phyloP scores from a whole-genome alignment of 352 stramenopile genomes.

The Pythium volutum region DNA sequence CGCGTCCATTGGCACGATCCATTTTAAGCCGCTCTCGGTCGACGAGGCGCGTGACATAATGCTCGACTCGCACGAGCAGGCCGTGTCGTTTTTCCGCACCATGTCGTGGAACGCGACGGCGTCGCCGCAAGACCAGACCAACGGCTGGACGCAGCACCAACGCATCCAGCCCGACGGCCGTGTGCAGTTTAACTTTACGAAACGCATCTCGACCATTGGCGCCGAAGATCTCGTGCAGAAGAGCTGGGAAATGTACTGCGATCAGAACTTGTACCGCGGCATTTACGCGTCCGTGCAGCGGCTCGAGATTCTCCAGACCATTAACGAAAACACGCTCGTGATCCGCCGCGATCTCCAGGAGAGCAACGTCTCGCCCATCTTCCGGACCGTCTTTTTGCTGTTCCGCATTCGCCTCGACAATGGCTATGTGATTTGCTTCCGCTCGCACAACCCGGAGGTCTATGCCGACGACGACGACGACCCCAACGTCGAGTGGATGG shows the following conservation, averaged over 20 bases:
- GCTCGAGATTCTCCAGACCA: conserved; percentile 70
- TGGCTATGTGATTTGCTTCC: conserved; percentile 70
- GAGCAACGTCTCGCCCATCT: conserved; percentile 50
- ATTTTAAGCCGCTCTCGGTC: conserved; percentile 51
- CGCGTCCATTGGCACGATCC: conserved; percentile 51
- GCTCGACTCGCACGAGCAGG: conserved; percentile 65
- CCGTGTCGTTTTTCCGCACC: conserved; percentile 65
- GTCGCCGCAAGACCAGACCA: conserved; percentile 53
- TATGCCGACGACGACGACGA: conserved; percentile 56
- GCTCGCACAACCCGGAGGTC: conserved; percentile 59
- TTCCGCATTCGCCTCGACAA: conserved; percentile 58
- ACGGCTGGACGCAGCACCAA: conserved; percentile 75
- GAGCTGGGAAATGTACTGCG: conserved; percentile 81
- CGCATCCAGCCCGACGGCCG: conserved; percentile 58
- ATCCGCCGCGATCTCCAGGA: conserved; percentile 76
- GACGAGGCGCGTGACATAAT: conserved; percentile 58
- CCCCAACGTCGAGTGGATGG: conserved; percentile 71
- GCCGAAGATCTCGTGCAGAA: conserved; percentile 68
- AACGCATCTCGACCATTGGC: conserved; percentile 57
- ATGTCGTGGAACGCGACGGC: conserved; percentile 37
- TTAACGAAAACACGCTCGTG: conserved; percentile 76
- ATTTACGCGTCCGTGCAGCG: conserved; percentile 80
- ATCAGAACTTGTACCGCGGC: conserved; percentile 69
- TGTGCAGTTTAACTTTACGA: conserved; percentile 81
- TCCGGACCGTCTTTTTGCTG: conserved; percentile 73